Percentiles rank a stretch among this genome's conserved stretches.
These are phyloP conservation scores for Iris macrosiphon DNA, from an alignment of 106 monocot species.

Conservation along the genomic window DNA sequence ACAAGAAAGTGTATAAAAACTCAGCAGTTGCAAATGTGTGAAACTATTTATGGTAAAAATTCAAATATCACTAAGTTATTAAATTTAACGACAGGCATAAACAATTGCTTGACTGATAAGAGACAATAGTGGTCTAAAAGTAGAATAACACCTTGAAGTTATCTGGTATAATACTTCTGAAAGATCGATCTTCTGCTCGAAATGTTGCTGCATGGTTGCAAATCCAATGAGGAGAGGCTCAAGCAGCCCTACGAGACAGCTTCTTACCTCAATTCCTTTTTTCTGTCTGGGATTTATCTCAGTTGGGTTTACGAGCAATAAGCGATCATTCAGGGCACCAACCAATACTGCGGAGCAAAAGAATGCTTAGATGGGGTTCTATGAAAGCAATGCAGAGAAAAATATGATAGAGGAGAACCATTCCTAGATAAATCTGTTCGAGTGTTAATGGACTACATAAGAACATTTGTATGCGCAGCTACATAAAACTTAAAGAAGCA, in stretches of 20 bases:
- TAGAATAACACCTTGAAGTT: slow-evolving; percentile 75
- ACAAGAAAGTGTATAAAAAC: slow-evolving; percentile 4
- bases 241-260: slow-evolving; percentile 93
- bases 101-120: neutral
- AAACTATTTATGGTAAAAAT: too few species aligned
- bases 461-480: neutral
- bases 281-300: slow-evolving; percentile 96
- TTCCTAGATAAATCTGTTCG: neutral
- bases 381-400: neutral
- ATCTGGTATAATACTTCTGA: slow-evolving; percentile 97
- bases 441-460: neutral
- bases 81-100: neutral
- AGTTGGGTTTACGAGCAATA: slow-evolving; percentile 73
- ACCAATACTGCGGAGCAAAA: slow-evolving; percentile 51
- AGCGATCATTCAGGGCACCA: slow-evolving; percentile 90
- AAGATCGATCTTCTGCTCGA: slow-evolving; percentile 96
- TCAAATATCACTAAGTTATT: too few species aligned
- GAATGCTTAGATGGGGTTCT: neutral
- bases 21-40: neutral
- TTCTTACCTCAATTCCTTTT: slow-evolving; percentile 87
- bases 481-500: slow-evolving; percentile 2
- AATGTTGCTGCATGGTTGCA: slow-evolving; percentile 94
- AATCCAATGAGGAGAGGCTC: slow-evolving; percentile 98
- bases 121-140: neutral
- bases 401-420: neutral